Evolutionary conservation across 139 green algal species (phyloP).

Genomic region (Volvox africanus): DNA sequence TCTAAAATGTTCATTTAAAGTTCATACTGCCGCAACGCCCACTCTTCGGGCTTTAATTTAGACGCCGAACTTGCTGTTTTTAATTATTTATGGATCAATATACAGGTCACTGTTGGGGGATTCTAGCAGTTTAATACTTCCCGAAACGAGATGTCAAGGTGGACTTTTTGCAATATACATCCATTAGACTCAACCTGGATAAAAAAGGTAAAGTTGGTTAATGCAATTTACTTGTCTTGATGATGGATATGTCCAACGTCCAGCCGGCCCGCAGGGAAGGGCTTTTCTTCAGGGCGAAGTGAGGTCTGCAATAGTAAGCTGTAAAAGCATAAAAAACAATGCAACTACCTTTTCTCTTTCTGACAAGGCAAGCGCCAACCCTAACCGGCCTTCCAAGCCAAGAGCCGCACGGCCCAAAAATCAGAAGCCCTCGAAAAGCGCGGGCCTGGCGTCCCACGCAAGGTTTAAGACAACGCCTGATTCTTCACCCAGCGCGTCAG

Average conservation of each 20-base stretch:
- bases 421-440: too few relatives aligned
- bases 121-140: too few relatives aligned
- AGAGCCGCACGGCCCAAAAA: too few relatives aligned
- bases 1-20: too few relatives aligned
- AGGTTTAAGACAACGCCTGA: background rate
- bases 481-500: background rate
- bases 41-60: too few relatives aligned
- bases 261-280: background rate
- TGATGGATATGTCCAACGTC: background rate
- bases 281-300: background rate
- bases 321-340: background rate
- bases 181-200: background rate
- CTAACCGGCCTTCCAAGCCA: background rate
- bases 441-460: background rate
- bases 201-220: background rate
- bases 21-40: too few relatives aligned
- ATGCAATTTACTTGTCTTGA: background rate
- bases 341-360: background rate
- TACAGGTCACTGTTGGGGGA: too few relatives aligned
- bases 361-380: background rate
- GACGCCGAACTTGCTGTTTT: too few relatives aligned
- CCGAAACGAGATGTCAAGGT: background rate
- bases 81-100: too few relatives aligned
- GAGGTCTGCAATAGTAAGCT: background rate
- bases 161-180: background rate